These are phyloP conservation scores for Dipodascopsis uninucleata DNA, from an alignment of 805 yeast genomes.

Conservation along the genomic window DNA sequence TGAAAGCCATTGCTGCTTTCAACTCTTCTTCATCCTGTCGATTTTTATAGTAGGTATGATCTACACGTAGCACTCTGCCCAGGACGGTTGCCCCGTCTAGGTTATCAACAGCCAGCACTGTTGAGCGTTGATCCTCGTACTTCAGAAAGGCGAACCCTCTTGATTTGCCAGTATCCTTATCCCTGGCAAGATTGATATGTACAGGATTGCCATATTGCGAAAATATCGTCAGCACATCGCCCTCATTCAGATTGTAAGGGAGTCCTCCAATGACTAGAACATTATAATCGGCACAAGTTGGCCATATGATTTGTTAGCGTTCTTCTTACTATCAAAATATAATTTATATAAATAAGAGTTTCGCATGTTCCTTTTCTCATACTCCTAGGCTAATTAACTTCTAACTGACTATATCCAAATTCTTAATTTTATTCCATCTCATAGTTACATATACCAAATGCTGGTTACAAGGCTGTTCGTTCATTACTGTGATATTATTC, in stretches of 20 bases:
- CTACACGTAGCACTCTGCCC: constrained; percentile 57
- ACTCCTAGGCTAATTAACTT: too few relatives aligned
- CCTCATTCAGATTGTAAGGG: constrained; percentile 61
- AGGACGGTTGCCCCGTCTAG: constrained; percentile 62
- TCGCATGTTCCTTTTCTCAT: too few relatives aligned
- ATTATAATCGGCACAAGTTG: neutral
- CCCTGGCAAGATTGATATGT: constrained; percentile 65
- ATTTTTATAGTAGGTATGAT: constrained; percentile 46
- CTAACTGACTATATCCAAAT: too few relatives aligned
- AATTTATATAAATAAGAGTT: too few relatives aligned
- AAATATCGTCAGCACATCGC: constrained; percentile 71
- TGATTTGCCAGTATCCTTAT: constrained; percentile 59
- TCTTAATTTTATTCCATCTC: too few relatives aligned
- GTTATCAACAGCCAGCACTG: constrained; percentile 84
- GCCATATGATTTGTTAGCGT: too few relatives aligned
- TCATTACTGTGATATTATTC: too few relatives aligned
- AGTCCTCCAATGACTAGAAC: constrained; percentile 58
- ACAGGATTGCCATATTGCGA: constrained; percentile 89
- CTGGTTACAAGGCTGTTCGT: too few relatives aligned
- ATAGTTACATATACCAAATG: too few relatives aligned
- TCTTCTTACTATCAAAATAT: too few relatives aligned
- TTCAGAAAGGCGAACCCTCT: constrained; percentile 78
- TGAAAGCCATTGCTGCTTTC: constrained; percentile 22
- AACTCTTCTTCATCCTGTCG: constrained; percentile 25
- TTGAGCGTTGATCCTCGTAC: constrained; percentile 75